phyloP scores from a whole-genome alignment of 192 early-diverging fungal species.

The Gaertneriomyces semiglobifer region DNA sequence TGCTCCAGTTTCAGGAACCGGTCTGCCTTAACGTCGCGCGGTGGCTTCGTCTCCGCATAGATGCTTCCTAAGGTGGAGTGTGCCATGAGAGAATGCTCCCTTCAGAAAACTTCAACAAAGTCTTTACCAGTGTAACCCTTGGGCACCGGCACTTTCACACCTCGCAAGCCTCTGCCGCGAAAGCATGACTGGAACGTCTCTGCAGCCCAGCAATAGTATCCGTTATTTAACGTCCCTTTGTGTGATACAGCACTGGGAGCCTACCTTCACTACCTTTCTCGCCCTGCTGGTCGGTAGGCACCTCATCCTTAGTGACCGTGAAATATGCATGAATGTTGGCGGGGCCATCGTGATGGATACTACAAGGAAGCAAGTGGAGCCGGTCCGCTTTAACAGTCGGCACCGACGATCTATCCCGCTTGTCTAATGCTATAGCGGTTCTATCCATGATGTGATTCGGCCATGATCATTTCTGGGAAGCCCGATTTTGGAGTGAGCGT shows the following conservation, averaged over 20 bases:
- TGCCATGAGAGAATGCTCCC: not conserved
- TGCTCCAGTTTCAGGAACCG: not conserved
- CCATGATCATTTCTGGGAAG: no score
- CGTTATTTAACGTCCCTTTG: not conserved
- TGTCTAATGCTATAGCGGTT: no score
- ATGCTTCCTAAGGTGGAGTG: slow-evolving; percentile 2
- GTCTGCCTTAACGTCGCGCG: not conserved
- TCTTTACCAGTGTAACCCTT: not conserved
- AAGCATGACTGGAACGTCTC: slow-evolving; percentile 1
- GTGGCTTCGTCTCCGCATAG: not conserved
- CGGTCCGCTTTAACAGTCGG: no score
- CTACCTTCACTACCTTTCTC: not conserved
- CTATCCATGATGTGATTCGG: no score
- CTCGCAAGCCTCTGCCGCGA: slow-evolving; percentile 1
- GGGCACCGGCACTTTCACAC: not conserved
- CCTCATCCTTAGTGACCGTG: not conserved
- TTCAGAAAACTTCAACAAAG: not conserved
- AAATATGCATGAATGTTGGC: slow-evolving; percentile 1
- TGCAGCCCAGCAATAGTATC: not conserved
- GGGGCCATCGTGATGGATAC: not conserved
- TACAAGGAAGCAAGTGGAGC: slow-evolving; percentile 4
- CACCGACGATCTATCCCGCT: no score
- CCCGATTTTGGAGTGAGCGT: no score
- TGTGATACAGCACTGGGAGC: not conserved
- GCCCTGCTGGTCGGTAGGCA: not conserved